A percentile compares a stretch with the other conserved stretches of the same genome.
phyloP scores from a whole-genome alignment of 1,139 yeast genomes.

The Candida tropicalis region DNA sequence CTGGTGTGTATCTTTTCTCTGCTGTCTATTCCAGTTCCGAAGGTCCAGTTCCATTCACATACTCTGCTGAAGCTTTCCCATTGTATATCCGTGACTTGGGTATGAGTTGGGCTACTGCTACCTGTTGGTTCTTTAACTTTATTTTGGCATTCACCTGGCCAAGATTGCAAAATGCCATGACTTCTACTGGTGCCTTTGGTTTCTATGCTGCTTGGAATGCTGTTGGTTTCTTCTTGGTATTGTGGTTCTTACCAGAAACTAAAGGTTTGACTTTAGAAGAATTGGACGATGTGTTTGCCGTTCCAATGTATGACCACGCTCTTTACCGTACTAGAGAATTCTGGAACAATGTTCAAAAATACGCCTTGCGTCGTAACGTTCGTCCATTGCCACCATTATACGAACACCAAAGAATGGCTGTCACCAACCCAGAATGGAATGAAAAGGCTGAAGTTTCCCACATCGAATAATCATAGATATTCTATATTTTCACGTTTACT shows the following conservation, averaged over 20 bases:
- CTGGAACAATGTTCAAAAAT: conserved; percentile 46
- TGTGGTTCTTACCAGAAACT: conserved; percentile 71
- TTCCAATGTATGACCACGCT: conserved; percentile 57
- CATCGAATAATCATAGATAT: conserved; percentile 28
- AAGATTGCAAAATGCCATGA: conserved; percentile 62
- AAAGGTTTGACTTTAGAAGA: conserved; percentile 72
- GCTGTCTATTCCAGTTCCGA: conserved; percentile 82
- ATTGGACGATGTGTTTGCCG: conserved; percentile 69
- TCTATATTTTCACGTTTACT: conserved; percentile 2
- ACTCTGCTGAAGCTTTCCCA: conserved; percentile 84
- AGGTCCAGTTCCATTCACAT: conserved; percentile 91
- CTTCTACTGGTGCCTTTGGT: conserved; percentile 84
- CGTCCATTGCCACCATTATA: conserved; percentile 57
- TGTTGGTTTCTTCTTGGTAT: conserved; percentile 68
- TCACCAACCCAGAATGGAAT: conserved; percentile 62
- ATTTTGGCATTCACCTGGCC: conserved; percentile 83
- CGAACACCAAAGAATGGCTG: conserved; percentile 58
- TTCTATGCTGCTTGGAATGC: conserved; percentile 89
- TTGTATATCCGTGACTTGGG: conserved; percentile 83
- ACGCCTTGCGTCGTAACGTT: conserved; percentile 43
- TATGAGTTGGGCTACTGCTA: conserved; percentile 82
- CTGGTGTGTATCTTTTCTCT: conserved; percentile 75
- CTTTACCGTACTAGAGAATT: conserved; percentile 52
- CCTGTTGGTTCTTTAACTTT: conserved; percentile 86
- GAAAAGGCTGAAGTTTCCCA: conserved; percentile 56